Conservation (phyloP, 805 yeast species). For the Barnettozyma sucrosica region DNA sequence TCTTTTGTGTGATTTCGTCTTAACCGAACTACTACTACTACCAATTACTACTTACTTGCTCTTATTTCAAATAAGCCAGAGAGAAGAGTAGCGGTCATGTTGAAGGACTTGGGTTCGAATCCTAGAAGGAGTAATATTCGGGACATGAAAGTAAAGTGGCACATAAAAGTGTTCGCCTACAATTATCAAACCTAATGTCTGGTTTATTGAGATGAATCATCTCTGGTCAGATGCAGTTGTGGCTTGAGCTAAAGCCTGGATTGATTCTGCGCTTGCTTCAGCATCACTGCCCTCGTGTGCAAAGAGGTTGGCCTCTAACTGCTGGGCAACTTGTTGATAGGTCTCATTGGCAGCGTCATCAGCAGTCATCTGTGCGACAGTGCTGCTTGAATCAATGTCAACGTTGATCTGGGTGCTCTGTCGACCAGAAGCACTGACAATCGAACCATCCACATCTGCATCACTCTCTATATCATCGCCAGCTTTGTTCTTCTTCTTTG, state of each 20-base stretch:
- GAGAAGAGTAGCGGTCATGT: not conserved
- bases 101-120: not conserved
- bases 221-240: not conserved
- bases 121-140: not conserved
- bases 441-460: constrained; percentile 8
- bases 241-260: constrained; percentile 8
- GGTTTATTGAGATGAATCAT: not conserved
- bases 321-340: constrained; percentile 14
- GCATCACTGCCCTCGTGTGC: constrained; percentile 11
- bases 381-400: not conserved
- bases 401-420: not conserved
- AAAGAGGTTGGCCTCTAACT: constrained; percentile 22
- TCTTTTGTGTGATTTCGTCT: too few relatives aligned
- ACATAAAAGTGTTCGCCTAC: not conserved
- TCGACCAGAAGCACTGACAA: constrained; percentile 4
- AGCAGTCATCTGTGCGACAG: not conserved
- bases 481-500: constrained; percentile 32
- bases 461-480: constrained; percentile 4
- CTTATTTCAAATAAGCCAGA: too few relatives aligned
- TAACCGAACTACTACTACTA: too few relatives aligned
- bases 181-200: too few relatives aligned
- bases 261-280: constrained; percentile 1
- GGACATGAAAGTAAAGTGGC: not conserved
- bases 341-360: not conserved
- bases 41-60: too few relatives aligned